Conservation (phyloP, 306 rosid genomes). For the Quercus parvula region DNA sequence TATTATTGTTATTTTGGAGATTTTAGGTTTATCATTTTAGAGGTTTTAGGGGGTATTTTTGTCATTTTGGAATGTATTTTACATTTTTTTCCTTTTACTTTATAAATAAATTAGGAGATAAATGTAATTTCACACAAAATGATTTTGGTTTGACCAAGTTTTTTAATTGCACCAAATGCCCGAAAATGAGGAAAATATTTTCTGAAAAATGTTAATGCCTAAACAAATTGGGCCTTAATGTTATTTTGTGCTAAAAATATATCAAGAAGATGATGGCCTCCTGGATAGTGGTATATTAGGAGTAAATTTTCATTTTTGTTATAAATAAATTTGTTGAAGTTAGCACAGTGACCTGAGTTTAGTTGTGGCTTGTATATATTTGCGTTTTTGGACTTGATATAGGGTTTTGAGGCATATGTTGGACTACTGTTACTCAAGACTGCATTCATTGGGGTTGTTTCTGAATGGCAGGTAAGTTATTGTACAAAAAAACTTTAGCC, state of each 20-base stretch:
- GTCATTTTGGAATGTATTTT: no score
- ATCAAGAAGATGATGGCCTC: not conserved
- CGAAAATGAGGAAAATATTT: no score
- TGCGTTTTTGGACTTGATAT: conserved; percentile 21
- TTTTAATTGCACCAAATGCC: no score
- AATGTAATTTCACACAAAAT: no score
- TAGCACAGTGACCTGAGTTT: not conserved
- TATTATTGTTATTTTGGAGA: no score
- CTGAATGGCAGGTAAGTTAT: conserved; percentile 95
- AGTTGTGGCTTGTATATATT: conserved; percentile 4
- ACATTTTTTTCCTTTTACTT: no score
- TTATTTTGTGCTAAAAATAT: not conserved
- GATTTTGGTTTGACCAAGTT: no score
- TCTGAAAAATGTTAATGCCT: no score
- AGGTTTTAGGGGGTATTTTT: no score
- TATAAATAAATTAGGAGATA: no score
- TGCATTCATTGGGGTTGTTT: conserved; percentile 58
- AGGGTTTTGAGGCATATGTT: conserved; percentile 95
- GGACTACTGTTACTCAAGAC: conserved; percentile 77
- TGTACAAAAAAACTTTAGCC: not conserved
- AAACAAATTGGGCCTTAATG: not conserved
- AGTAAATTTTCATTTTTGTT: not conserved
- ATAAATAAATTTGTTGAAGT: conserved; percentile 5
- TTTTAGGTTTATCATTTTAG: no score
- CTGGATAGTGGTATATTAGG: not conserved